Conservation (phyloP, 2,329 filamentous ascomycete species). For the Fusarium protoensiforme region DNA sequence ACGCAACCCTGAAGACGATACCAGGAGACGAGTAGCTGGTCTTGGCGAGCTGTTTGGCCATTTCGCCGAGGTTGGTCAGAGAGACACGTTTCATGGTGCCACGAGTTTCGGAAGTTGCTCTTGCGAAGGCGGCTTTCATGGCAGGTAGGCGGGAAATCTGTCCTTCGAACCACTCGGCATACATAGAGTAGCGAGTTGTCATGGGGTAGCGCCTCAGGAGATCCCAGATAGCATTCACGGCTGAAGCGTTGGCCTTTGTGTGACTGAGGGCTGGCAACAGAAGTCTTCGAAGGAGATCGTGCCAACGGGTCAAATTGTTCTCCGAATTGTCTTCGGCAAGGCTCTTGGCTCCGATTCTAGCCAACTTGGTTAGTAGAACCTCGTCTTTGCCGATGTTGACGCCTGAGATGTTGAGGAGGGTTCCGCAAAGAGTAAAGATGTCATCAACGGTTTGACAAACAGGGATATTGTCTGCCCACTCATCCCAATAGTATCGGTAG, state of each 20-base stretch:
- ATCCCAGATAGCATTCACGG: conserved; percentile 87
- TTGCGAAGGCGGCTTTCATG: conserved; percentile 81
- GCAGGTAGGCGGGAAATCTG: conserved; percentile 80
- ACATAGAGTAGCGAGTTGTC: conserved; percentile 84
- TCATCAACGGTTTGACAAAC: conserved; percentile 92
- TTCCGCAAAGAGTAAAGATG: conserved; percentile 86
- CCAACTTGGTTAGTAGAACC: conserved; percentile 80
- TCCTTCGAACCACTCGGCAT: conserved; percentile 91
- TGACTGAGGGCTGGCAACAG: conserved; percentile 91
- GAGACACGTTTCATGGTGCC: conserved; percentile 90
- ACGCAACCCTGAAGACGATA: conserved; percentile 87
- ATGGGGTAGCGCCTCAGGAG: conserved; percentile 83
- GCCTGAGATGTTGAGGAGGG: conserved; percentile 85
- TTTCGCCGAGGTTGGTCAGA: conserved; percentile 84
- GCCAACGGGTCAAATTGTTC: conserved; percentile 81
- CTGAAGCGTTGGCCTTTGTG: conserved; percentile 83
- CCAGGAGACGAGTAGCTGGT: conserved; percentile 92
- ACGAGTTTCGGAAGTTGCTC: conserved; percentile 81
- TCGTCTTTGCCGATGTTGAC: conserved; percentile 90
- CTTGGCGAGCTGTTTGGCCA: conserved; percentile 90
- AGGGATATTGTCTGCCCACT: conserved; percentile 94
- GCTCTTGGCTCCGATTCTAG: conserved; percentile 85
- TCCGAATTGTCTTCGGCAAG: conserved; percentile 76
- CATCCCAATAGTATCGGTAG: conserved; percentile 97
- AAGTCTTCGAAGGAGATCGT: conserved; percentile 82